phyloP scores from a whole-genome alignment of 1,284 basidiomycete genomes.

The Chalciporus piperatoides region DNA sequence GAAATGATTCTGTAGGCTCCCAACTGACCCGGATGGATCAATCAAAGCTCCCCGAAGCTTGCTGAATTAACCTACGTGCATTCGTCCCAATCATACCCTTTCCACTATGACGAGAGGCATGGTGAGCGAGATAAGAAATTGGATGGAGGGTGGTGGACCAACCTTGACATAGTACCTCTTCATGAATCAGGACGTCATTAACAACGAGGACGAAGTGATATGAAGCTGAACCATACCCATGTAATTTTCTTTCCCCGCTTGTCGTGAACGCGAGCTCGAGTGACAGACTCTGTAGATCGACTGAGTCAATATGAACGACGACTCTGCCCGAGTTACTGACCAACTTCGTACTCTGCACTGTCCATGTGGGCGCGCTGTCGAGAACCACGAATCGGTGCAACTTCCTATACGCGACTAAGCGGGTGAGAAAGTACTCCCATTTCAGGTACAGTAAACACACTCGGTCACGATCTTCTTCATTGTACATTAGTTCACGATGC shows the following conservation, averaged over 20 bases:
- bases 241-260: slow-evolving; percentile 41
- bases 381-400: slow-evolving; percentile 12
- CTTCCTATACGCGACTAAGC: not conserved
- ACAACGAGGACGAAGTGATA: slow-evolving; percentile 23
- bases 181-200: slow-evolving; percentile 5
- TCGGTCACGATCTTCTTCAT: not conserved
- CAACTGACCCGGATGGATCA: slow-evolving; percentile 43
- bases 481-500: slow-evolving; percentile 8
- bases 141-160: slow-evolving; percentile 18
- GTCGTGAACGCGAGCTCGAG: slow-evolving; percentile 45
- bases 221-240: slow-evolving; percentile 39
- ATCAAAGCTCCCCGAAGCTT: not conserved
- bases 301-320: not conserved
- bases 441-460: slow-evolving; percentile 2
- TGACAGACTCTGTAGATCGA: slow-evolving; percentile 46
- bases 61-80: slow-evolving; percentile 56
- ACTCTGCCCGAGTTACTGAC: slow-evolving; percentile 38
- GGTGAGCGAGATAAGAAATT: slow-evolving; percentile 4
- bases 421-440: slow-evolving; percentile 20
- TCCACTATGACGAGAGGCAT: slow-evolving; percentile 50
- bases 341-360: slow-evolving; percentile 61
- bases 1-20: slow-evolving; percentile 65
- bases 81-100: slow-evolving; percentile 54
- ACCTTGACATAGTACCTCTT: slow-evolving; percentile 66
- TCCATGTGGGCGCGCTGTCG: slow-evolving; percentile 30